A percentile compares a stretch with the other conserved stretches of the same genome.
Conservation (phyloP, 495 filamentous ascomycete species). For the Talaromyces wortmannii region DNA sequence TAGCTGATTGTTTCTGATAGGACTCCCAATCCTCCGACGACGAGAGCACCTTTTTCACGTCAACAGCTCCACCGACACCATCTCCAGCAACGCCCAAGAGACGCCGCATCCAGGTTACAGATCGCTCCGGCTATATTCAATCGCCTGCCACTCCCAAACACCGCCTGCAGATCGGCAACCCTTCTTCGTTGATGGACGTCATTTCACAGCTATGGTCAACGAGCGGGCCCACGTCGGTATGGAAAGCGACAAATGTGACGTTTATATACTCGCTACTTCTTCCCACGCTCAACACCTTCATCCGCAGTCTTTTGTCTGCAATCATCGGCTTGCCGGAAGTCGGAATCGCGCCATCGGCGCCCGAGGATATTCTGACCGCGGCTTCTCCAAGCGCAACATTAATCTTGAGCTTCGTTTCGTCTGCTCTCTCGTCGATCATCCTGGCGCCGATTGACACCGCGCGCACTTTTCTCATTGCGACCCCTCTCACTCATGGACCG, state of each 20-base stretch:
- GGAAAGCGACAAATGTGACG: slow-evolving; percentile 89
- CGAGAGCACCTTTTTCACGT: slow-evolving; percentile 81
- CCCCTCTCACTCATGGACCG: slow-evolving; percentile 63
- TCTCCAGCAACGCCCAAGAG: slow-evolving; percentile 48
- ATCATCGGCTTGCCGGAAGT: slow-evolving; percentile 78
- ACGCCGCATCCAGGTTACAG: slow-evolving; percentile 37
- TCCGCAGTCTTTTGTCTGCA: slow-evolving; percentile 73
- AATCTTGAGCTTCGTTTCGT: slow-evolving; percentile 73
- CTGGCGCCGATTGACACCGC: slow-evolving; percentile 85
- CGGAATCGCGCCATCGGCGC: slow-evolving; percentile 46
- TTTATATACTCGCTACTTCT: slow-evolving; percentile 83
- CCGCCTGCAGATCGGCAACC: slow-evolving; percentile 58
- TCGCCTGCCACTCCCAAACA: slow-evolving; percentile 41
- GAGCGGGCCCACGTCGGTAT: slow-evolving; percentile 84
- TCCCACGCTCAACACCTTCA: slow-evolving; percentile 80
- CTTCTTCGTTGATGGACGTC: slow-evolving; percentile 70
- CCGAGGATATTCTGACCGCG: slow-evolving; percentile 58
- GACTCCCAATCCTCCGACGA: slow-evolving; percentile 58
- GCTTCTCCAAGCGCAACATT: slow-evolving; percentile 68
- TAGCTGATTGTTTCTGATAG: slow-evolving; percentile 13
- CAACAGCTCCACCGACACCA: slow-evolving; percentile 51
- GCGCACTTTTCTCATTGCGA: slow-evolving; percentile 80
- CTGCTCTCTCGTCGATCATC: slow-evolving; percentile 69
- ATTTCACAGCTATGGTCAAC: slow-evolving; percentile 81
- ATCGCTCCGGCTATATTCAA: slow-evolving; percentile 42